phyloP scores from a whole-genome alignment of 208 protist species.

The Entamoeba moshkovskii region DNA sequence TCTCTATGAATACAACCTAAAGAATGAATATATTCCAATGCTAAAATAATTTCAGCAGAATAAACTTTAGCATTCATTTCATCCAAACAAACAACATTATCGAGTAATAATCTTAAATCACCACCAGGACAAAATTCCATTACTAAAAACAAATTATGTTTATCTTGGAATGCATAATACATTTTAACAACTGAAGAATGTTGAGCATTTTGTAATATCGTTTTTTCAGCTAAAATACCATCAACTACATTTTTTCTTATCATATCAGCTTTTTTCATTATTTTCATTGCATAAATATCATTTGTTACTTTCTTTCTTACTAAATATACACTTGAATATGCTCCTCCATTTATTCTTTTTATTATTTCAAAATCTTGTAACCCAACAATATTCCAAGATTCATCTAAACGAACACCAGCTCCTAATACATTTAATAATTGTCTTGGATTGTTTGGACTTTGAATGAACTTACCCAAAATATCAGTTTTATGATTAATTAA shows the following conservation, averaged over 20 bases:
- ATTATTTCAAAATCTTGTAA: constrained; percentile 13
- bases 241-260: constrained; percentile 37
- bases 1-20: constrained; percentile 65
- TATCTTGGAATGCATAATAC: constrained; percentile 38
- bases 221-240: constrained; percentile 37
- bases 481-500: not conserved
- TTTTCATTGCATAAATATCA: constrained; percentile 44
- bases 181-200: constrained; percentile 45
- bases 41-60: constrained; percentile 42
- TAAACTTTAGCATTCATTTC: constrained; percentile 14
- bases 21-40: constrained; percentile 51
- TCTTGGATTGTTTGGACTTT: not conserved
- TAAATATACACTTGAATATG: constrained; percentile 12
- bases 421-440: not conserved
- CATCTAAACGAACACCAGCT: not conserved
- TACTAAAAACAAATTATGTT: constrained; percentile 43
- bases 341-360: constrained; percentile 4
- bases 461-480: not conserved
- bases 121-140: constrained; percentile 56
- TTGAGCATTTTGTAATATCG: constrained; percentile 27
- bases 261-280: constrained; percentile 44
- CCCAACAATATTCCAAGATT: not conserved
- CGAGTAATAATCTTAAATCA: constrained; percentile 46
- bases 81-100: constrained; percentile 19
- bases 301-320: constrained; percentile 2